Conservation (phyloP, 2,329 filamentous ascomycete genomes). For the Venturia effusa region DNA sequence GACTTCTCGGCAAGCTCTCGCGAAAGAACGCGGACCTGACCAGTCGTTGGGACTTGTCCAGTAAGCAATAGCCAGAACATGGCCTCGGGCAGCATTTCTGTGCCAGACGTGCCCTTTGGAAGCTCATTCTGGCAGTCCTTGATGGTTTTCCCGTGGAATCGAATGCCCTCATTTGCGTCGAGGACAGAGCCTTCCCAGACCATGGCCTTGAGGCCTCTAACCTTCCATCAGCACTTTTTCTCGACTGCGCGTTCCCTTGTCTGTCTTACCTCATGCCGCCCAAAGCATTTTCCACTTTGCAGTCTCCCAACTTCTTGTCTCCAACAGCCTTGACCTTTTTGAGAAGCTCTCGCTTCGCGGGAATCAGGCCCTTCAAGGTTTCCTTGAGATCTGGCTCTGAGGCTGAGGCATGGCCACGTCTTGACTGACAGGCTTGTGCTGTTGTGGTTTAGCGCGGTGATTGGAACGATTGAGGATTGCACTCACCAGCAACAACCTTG, state of each 20-base stretch:
- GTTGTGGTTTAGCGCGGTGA: not conserved
- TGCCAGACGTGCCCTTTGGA: slow-evolving; percentile 82
- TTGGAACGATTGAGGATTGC: not conserved
- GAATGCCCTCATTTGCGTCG: slow-evolving; percentile 92
- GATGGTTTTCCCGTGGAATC: slow-evolving; percentile 95
- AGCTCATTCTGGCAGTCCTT: slow-evolving; percentile 93
- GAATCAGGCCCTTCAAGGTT: slow-evolving; percentile 72
- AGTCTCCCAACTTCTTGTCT: slow-evolving; percentile 75
- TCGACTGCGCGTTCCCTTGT: slow-evolving; percentile 6
- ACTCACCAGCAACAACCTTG: slow-evolving; percentile 9
- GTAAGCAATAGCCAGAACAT: slow-evolving; percentile 99
- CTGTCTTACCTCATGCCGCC: slow-evolving; percentile 71
- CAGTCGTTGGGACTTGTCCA: slow-evolving; percentile 74
- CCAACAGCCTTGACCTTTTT: slow-evolving; percentile 85
- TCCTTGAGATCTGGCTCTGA: slow-evolving; percentile 84
- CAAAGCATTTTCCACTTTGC: slow-evolving; percentile 88
- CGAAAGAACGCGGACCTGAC: slow-evolving; percentile 73
- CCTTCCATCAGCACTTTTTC: slow-evolving; percentile 10
- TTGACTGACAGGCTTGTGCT: slow-evolving; percentile 11
- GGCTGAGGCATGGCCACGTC: slow-evolving; percentile 57
- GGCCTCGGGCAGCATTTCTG: slow-evolving; percentile 95
- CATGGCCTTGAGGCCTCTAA: slow-evolving; percentile 83
- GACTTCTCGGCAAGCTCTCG: slow-evolving; percentile 81
- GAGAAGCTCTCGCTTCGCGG: slow-evolving; percentile 83
- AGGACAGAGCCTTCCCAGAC: slow-evolving; percentile 97